Base-by-base conservation (phyloP, 208 protist genomes). In the Endotrypanum monterogeii region DNA sequence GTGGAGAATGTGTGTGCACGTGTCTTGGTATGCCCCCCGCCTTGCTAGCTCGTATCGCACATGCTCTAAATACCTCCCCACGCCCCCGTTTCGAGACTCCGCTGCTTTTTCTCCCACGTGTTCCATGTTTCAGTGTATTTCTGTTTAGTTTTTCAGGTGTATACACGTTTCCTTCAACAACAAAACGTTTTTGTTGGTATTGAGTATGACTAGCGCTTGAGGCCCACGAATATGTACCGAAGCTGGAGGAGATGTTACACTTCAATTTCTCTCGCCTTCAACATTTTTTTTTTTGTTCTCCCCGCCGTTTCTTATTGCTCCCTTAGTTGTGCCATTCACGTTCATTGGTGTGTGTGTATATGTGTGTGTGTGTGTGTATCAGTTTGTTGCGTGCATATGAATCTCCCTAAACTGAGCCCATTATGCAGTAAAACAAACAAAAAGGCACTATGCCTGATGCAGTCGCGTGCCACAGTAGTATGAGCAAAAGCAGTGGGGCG, bases 161-260 rank as follows among this genome's bases (percentile, higher is more conserved):
- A 23, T 56, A 12, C 28, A 56, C 39, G 16, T 52, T 14, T 37
- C 23, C 55, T 60, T 12, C 55, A 0, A 35, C 23, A 4, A 11
- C n/a, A n/a, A n/a, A n/a, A n/a, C n/a, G n/a, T 8, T 62, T 18
- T 62, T 25, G 16, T 62, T 16, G 30, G 57, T 32, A 11, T 48
- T 48, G n/a, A n/a, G n/a, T 16, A 6, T 44, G 30, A 16, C 50
- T 70, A 16, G n/a, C 32, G 66, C 66, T 70, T 70, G 66, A 70
- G 66, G 66, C 32, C 66, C 66, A 70, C 66, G 50, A 56, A 56
- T 58, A 41, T 52, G 66, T 28, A 70, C 66, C 66, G 66, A 70
- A 70, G 66, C 6, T 6, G 46, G 44, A 35, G 11, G 44, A 35
- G 25, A 32, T 39, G 4, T 51, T 11, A 57, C 50, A 9, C n/a